phyloP scores from a whole-genome alignment of 176 grass and related monocot species.

The Cocos nucifera region DNA sequence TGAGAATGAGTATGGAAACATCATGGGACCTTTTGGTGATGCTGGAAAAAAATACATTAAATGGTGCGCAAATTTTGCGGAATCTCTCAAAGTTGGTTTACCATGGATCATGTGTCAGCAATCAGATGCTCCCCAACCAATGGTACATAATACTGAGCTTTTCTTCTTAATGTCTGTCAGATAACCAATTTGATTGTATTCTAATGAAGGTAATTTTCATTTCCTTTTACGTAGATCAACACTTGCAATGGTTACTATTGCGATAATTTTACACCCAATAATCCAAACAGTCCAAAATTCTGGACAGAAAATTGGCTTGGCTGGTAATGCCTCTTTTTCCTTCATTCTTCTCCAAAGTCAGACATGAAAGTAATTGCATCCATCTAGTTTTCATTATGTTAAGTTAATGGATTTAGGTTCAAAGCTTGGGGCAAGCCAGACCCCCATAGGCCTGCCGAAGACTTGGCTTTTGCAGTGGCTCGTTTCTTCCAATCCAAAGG shows the following conservation, averaged over 20 bases:
- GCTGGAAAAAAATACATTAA: conserved; percentile 51
- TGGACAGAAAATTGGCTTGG: conserved; percentile 97
- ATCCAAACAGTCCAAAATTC: conserved; percentile 55
- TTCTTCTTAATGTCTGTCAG: too few species aligned
- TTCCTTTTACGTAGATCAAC: conserved; percentile 36
- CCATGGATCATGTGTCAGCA: conserved; percentile 95
- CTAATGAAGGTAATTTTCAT: too few species aligned
- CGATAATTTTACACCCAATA: conserved; percentile 50
- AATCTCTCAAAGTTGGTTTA: conserved; percentile 41
- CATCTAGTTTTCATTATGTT: too few species aligned
- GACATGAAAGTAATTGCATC: too few species aligned
- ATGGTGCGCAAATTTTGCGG: conserved; percentile 72
- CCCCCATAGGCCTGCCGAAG: conserved; percentile 47
- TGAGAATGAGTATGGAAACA: conserved; percentile 74
- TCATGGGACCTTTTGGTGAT: conserved; percentile 28
- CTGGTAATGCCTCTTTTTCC: conserved; percentile 29
- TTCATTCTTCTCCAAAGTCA: neutral
- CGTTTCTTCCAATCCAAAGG: conserved; percentile 76
- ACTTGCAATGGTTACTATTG: conserved; percentile 86
- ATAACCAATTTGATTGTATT: too few species aligned
- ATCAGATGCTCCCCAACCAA: conserved; percentile 46
- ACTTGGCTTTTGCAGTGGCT: conserved; percentile 59
- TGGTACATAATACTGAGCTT: conserved; percentile 12
- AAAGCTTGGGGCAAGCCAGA: conserved; percentile 69
- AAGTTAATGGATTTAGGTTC: conserved; percentile 30